Evolutionary conservation across 176 grass and related monocot species (phyloP), one percentile per base, ranked within the genome.

Genomic region (Cenchrus americanus): DNA sequence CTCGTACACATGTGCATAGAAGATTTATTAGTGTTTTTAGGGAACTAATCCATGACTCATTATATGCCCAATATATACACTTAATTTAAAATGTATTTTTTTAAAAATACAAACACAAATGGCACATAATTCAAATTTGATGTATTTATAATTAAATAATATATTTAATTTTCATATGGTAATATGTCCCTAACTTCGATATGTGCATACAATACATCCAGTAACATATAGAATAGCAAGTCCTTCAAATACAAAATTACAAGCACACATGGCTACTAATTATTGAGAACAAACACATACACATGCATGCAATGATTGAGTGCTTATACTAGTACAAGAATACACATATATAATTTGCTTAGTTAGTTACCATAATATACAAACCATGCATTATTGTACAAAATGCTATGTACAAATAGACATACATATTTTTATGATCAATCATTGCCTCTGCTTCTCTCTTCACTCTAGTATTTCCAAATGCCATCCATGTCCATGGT

Each of bases 401-500:
- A n/a, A 72, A 73, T 73, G 23, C 23, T 1, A 53, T 52, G 14
- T 5, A 27, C 1, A 6, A 14, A 48, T 14, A 48, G 7, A 21
- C 23, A 47, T 37, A 37, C 34, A 48, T 71, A 13, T 23, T 48
- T 71, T 13, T n/a, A 3, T 44, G 43, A 44, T 9, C 34, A 37
- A 37, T 5, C 0, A 72, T 13, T 13, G 23, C 24, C 46, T 26
- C 8, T 22, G 46, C 69, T 47, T 71, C n/a, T 3, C 0, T 69
- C 70, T 73, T 30, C 23, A 27, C 5, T 42, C 80, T 32, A 87
- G 23, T 58, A 81, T n/a, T 71, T 84, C 75, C 68, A 84, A 0
- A 84, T 58, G 62, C 42, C 71, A 57, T 83, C 87, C 34, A 83
- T 77, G 14, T 44, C 58, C 22, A 65, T 41, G 30, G 47, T 47